These are phyloP conservation scores for Cyclocybe cylindracea DNA, from an alignment of 768 basidiomycete species.

Conservation along the genomic window DNA sequence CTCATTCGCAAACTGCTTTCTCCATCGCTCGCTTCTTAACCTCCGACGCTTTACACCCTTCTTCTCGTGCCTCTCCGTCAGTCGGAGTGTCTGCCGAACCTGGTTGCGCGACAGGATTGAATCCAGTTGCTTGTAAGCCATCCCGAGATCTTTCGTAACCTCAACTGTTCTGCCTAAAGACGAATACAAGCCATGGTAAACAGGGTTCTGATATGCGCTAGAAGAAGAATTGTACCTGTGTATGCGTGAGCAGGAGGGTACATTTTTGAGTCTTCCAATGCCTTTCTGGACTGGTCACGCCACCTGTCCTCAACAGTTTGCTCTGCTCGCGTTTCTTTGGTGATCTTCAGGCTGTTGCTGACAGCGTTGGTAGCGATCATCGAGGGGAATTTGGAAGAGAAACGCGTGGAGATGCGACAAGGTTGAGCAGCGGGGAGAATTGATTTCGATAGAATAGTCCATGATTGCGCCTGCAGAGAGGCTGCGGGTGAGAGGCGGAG, in stretches of 20 bases:
- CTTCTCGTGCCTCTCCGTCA: constrained; percentile 73
- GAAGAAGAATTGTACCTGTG: constrained; percentile 41
- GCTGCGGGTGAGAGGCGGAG: neutral
- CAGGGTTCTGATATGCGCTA: neutral
- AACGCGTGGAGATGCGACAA: constrained; percentile 1
- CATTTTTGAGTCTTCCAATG: constrained; percentile 18
- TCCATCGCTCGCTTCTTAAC: constrained; percentile 75
- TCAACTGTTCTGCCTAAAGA: constrained; percentile 60
- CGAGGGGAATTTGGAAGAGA: neutral
- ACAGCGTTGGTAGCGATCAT: constrained; percentile 5
- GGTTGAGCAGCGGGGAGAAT: neutral
- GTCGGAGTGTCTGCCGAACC: constrained; percentile 50
- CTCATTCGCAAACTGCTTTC: constrained; percentile 78
- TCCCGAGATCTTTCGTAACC: constrained; percentile 40
- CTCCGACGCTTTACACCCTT: constrained; percentile 78
- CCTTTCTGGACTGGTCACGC: constrained; percentile 30
- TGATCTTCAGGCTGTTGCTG: neutral
- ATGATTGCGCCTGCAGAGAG: neutral
- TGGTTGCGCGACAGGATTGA: constrained; percentile 54
- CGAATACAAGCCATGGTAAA: constrained; percentile 4
- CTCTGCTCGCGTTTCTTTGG: neutral
- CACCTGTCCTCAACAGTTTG: constrained; percentile 41
- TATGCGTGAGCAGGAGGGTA: constrained; percentile 50
- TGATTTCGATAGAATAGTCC: too few relatives aligned
- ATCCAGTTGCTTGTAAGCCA: constrained; percentile 52